A percentile compares a stretch with the other conserved stretches of the same genome.
Evolutionary conservation across 2,329 filamentous ascomycete species (phyloP).

Genomic region (Penicillium hordei): DNA sequence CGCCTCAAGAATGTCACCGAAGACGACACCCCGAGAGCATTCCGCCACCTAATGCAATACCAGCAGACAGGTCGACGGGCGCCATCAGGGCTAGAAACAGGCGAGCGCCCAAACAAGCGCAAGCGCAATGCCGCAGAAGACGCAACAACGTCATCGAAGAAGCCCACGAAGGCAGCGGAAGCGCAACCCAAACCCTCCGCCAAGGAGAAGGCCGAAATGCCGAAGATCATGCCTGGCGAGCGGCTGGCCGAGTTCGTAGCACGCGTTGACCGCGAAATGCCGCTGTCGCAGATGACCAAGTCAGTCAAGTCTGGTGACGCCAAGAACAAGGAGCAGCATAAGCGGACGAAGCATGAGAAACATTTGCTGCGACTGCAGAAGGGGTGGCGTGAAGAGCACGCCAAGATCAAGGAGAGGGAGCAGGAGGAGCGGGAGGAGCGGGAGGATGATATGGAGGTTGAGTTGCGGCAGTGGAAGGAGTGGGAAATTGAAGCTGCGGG

Average conservation of each 20-base stretch:
- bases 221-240: constrained; percentile 80
- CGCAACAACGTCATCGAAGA: constrained; percentile 13
- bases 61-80: constrained; percentile 54
- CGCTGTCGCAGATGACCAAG: constrained; percentile 69
- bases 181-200: constrained; percentile 8
- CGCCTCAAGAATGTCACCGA: constrained; percentile 40
- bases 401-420: constrained; percentile 66
- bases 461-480: constrained; percentile 63
- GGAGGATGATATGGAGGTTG: constrained; percentile 62
- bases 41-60: constrained; percentile 79
- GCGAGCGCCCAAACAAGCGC: constrained; percentile 47
- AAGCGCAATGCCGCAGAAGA: constrained; percentile 38
- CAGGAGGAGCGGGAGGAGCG: constrained; percentile 72
- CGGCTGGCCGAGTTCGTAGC: constrained; percentile 75
- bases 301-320: constrained; percentile 38
- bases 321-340: constrained; percentile 50
- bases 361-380: constrained; percentile 64
- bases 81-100: constrained; percentile 68
- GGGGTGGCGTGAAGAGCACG: constrained; percentile 58
- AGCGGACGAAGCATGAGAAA: constrained; percentile 78
- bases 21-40: constrained; percentile 86
- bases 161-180: constrained; percentile 4
- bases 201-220: constrained; percentile 37
- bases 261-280: constrained; percentile 81
- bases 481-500: constrained; percentile 57